Evolutionary conservation across 257 asterid species (phyloP).

Genomic region (Scutellaria galericulata): DNA sequence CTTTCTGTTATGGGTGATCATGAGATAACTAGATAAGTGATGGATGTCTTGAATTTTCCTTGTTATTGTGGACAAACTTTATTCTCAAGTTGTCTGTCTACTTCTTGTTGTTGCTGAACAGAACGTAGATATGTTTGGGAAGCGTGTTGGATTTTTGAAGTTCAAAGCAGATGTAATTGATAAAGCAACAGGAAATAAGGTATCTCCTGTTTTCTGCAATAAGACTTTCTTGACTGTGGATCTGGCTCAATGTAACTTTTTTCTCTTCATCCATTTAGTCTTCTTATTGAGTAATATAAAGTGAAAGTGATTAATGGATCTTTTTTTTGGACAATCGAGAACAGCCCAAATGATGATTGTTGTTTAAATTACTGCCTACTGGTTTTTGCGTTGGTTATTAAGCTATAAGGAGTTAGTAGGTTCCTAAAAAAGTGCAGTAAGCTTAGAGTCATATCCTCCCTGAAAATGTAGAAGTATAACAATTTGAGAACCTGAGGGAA

Average conservation of each 20-base stretch:
- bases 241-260: not conserved
- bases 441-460: constrained; percentile 14
- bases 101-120: constrained; percentile 43
- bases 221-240: constrained; percentile 19
- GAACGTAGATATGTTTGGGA: constrained; percentile 96
- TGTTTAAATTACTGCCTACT: not conserved
- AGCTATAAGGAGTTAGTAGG: not conserved
- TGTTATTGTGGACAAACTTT: constrained; percentile 9
- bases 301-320: not conserved
- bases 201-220: constrained; percentile 34
- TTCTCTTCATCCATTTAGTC: constrained; percentile 1
- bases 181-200: constrained; percentile 77
- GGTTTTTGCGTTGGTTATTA: not conserved
- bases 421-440: not conserved
- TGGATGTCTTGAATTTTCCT: constrained; percentile 3
- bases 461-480: constrained; percentile 6
- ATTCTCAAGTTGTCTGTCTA: constrained; percentile 24
- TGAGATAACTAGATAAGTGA: not conserved
- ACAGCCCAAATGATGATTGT: not conserved
- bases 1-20: not conserved
- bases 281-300: not conserved
- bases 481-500: not conserved
- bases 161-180: constrained; percentile 85
- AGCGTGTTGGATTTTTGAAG: constrained; percentile 88
- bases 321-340: not conserved